Percentiles rank a stretch among this genome's conserved stretches.
Evolutionary conservation across 1,284 basidiomycete genomes (phyloP).

Genomic region (Kalmanozyma brasiliensis): DNA sequence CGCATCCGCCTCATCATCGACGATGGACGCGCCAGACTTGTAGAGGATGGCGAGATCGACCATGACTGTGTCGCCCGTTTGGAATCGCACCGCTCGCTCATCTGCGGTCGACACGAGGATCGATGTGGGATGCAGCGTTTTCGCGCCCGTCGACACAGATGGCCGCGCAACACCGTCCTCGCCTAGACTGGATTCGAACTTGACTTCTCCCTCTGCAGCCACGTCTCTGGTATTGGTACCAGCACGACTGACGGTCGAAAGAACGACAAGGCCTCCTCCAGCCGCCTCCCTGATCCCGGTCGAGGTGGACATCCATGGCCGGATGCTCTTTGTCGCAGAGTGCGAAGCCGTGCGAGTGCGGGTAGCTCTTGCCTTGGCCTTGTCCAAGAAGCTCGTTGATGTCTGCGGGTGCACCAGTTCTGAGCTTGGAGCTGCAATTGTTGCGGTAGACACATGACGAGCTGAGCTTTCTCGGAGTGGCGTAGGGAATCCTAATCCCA

Average conservation of each 20-base stretch:
- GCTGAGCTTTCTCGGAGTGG: conserved; percentile 14
- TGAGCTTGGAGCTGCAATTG: background rate
- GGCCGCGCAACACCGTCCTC: conserved; percentile 14
- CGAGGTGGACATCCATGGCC: conserved; percentile 18
- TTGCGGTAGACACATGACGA: conserved; percentile 9
- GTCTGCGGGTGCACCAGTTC: too few relatives aligned
- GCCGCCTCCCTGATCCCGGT: background rate
- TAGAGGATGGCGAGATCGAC: conserved; percentile 23
- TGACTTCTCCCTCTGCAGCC: background rate
- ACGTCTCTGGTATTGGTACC: background rate
- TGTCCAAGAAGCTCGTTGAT: conserved; percentile 9
- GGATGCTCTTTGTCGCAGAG: background rate
- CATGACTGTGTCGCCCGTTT: conserved; percentile 19
- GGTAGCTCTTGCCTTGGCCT: conserved; percentile 20
- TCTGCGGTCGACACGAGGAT: background rate
- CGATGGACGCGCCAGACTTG: conserved; percentile 1
- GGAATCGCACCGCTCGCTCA: conserved; percentile 2
- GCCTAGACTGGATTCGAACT: conserved; percentile 20
- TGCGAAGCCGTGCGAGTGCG: conserved; percentile 3
- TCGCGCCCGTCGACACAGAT: conserved; percentile 17
- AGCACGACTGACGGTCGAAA: conserved; percentile 23
- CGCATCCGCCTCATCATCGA: background rate
- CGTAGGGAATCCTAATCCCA: conserved; percentile 29
- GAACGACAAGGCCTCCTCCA: conserved; percentile 17
- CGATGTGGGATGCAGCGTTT: conserved; percentile 13